Evolutionary conservation across 345 rosid genomes (phyloP).

Genomic region (Geranium brycei): DNA sequence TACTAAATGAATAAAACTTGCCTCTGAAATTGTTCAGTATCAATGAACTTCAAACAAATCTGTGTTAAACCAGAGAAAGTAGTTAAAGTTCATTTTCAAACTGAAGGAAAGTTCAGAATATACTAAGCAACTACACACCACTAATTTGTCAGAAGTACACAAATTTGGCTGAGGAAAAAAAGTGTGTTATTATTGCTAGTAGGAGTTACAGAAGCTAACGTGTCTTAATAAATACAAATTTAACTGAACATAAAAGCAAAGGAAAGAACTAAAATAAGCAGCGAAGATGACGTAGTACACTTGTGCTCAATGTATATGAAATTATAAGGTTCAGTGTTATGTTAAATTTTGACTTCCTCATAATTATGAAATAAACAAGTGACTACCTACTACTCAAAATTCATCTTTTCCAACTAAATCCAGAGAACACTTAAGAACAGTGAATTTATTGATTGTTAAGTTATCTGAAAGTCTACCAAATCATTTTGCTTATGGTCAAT

Average conservation of each 20-base stretch:
- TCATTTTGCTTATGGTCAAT: not conserved
- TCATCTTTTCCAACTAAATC: too few species aligned
- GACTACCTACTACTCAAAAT: too few species aligned
- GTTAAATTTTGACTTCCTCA: too few species aligned
- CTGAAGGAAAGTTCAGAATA: not conserved
- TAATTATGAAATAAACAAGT: too few species aligned
- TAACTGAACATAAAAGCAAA: not conserved
- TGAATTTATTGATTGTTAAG: not conserved
- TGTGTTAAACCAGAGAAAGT: slow-evolving; percentile 18
- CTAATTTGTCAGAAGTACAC: too few species aligned
- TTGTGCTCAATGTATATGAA: too few species aligned
- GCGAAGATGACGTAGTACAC: too few species aligned
- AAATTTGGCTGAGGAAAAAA: too few species aligned
- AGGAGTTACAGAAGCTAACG: not conserved
- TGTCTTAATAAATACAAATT: not conserved
- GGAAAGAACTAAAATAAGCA: too few species aligned
- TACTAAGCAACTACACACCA: not conserved
- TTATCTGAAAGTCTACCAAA: not conserved
- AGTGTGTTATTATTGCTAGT: not conserved
- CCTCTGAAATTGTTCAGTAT: slow-evolving; percentile 94
- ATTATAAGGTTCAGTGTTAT: too few species aligned
- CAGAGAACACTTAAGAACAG: not conserved
- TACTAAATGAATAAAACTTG: slow-evolving; percentile 6
- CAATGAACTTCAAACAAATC: slow-evolving; percentile 69
- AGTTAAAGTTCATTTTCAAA: not conserved